Percentiles rank a stretch among this genome's conserved stretches.
Evolutionary conservation across 495 filamentous ascomycete species (phyloP).

Genomic region (Trichoderma erinaceum): DNA sequence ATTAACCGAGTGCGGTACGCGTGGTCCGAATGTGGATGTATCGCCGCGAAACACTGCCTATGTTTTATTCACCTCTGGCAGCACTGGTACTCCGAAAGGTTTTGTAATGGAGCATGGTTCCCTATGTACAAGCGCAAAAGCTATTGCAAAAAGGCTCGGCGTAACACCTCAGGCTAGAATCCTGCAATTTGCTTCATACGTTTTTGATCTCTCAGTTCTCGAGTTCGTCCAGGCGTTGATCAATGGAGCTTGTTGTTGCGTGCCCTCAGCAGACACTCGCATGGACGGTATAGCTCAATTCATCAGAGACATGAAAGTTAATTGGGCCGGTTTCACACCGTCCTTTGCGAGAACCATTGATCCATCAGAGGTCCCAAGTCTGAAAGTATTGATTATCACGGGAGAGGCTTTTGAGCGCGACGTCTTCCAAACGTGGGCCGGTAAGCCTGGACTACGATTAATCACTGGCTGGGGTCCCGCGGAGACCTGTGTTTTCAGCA

Average conservation of each 20-base stretch:
- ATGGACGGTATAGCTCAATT: constrained; percentile 32
- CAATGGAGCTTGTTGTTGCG: constrained; percentile 45
- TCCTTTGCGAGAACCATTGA: constrained; percentile 38
- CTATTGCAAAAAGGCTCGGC: constrained; percentile 39
- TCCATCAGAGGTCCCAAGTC: constrained; percentile 32
- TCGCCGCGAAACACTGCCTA: constrained; percentile 40
- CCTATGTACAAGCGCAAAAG: constrained; percentile 25
- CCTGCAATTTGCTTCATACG: constrained; percentile 63
- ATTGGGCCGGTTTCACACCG: constrained; percentile 45
- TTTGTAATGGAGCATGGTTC: constrained; percentile 37
- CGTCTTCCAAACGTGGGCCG: constrained; percentile 19
- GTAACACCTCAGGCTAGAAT: constrained; percentile 35
- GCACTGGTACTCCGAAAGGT: constrained; percentile 45
- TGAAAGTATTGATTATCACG: constrained; percentile 38
- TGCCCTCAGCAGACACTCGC: constrained; percentile 40
- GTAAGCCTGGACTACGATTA: constrained; percentile 24
- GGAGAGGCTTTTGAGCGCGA: constrained; percentile 30
- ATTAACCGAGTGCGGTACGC: neutral
- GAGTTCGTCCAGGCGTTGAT: constrained; percentile 63
- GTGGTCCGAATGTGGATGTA: constrained; percentile 36
- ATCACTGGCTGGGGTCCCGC: constrained; percentile 32
- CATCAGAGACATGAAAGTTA: constrained; percentile 40
- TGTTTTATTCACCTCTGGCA: constrained; percentile 51
- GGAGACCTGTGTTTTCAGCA: constrained; percentile 25
- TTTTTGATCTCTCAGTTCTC: constrained; percentile 59